phyloP scores from a whole-genome alignment of 2,329 filamentous ascomycete genomes.

The Phaeosphaeriaceae sp. region DNA sequence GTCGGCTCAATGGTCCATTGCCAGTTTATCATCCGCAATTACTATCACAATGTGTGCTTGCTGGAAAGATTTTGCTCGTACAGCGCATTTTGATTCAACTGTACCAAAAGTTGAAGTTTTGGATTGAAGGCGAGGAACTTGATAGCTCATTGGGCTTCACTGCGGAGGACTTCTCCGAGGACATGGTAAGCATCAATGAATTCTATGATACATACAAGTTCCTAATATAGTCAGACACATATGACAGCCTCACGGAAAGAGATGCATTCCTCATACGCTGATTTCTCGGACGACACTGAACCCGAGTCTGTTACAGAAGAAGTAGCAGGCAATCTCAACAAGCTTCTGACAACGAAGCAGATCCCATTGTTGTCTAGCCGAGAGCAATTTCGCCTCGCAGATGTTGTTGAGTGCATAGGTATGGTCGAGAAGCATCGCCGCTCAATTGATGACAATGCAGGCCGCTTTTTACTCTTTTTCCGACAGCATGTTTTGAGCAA shows the following conservation, averaged over 20 bases:
- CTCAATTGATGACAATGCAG: conserved; percentile 89
- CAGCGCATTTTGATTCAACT: conserved; percentile 75
- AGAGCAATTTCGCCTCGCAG: conserved; percentile 83
- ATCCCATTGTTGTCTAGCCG: conserved; percentile 81
- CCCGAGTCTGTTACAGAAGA: conserved; percentile 73
- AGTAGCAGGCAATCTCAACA: conserved; percentile 72
- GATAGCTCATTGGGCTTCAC: conserved; percentile 74
- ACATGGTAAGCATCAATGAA: conserved; percentile 47
- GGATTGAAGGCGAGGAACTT: conserved; percentile 78
- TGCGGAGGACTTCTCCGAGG: conserved; percentile 56
- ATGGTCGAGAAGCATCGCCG: conserved; percentile 85
- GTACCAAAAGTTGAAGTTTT: conserved; percentile 79
- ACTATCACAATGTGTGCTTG: conserved; percentile 82
- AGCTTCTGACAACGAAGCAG: conserved; percentile 75
- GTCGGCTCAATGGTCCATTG: conserved; percentile 82
- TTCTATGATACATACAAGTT: fast-evolving
- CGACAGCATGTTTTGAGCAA: conserved; percentile 76
- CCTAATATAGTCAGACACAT: conserved; percentile 33
- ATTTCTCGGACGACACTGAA: conserved; percentile 62
- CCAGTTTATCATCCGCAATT: conserved; percentile 94
- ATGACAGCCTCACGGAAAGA: conserved; percentile 56
- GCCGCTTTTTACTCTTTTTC: conserved; percentile 87
- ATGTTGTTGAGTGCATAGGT: conserved; percentile 83
- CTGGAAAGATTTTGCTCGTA: conserved; percentile 75
- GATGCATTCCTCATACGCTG: conserved; percentile 58